Percentiles rank a stretch among this genome's conserved stretches.
These are phyloP conservation scores for Rehmannia glutinosa DNA, from an alignment of 257 asterid species.

Conservation along the genomic window DNA sequence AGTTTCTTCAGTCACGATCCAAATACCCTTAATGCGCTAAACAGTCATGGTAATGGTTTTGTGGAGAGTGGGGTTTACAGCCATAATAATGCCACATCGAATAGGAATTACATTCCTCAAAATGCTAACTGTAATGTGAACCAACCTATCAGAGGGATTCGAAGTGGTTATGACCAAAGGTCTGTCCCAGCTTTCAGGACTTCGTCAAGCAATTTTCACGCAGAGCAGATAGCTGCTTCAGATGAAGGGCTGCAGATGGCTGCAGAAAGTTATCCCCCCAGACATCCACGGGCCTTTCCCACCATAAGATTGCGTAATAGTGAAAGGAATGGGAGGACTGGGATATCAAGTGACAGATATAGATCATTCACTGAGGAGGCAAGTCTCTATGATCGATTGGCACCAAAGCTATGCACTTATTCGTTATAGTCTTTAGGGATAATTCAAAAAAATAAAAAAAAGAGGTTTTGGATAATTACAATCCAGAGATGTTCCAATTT, in stretches of 20 bases:
- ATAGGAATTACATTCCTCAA: slow-evolving; percentile 35
- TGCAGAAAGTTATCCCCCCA: slow-evolving; percentile 32
- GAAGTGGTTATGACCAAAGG: slow-evolving; percentile 40
- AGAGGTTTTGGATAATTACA: too few species aligned
- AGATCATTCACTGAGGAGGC: slow-evolving; percentile 33
- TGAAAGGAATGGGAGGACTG: slow-evolving; percentile 38
- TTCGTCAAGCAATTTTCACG: slow-evolving; percentile 37
- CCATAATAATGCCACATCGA: slow-evolving; percentile 29
- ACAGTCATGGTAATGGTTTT: slow-evolving; percentile 28
- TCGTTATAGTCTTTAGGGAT: not conserved
- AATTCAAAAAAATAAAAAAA: too few species aligned
- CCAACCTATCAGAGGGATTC: slow-evolving; percentile 41
- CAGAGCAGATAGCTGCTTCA: slow-evolving; percentile 32
- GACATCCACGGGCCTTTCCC: slow-evolving; percentile 32
- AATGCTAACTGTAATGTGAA: slow-evolving; percentile 24
- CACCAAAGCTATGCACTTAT: slow-evolving; percentile 37
- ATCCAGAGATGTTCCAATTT: too few species aligned
- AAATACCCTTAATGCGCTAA: slow-evolving; percentile 23
- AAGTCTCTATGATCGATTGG: slow-evolving; percentile 31
- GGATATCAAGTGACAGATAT: slow-evolving; percentile 29
- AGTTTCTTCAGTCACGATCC: slow-evolving; percentile 30
- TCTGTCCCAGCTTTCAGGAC: slow-evolving; percentile 35
- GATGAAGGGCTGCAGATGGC: slow-evolving; percentile 39
- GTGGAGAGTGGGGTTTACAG: slow-evolving; percentile 30
- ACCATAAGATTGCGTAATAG: slow-evolving; percentile 25